Evolutionary conservation across 441 rosid genomes (phyloP), one percentile per base, ranked within the genome.

Genomic region (Bruguiera hainesii): DNA sequence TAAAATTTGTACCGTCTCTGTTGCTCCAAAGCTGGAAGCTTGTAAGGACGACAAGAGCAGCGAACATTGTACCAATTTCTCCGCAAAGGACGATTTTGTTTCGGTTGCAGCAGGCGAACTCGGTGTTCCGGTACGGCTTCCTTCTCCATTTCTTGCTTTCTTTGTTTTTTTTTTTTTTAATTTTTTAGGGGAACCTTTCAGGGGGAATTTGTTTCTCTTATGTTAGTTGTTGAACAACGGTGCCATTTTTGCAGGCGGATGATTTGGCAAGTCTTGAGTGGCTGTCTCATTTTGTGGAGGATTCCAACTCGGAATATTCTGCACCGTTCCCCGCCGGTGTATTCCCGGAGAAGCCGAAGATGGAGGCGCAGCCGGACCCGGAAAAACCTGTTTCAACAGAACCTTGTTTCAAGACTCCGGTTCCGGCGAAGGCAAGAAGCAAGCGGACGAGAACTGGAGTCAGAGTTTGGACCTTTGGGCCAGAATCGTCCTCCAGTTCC

Each of bases 251-350:
- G 19, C 76, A 94, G 97, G 80, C 80, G 50, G 92, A 84, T 69
- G 97, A 89, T 71, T 80, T 87, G 67, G 88, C 77, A 64, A 83
- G 85, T 76, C 92, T 94, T 55, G 97, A 91, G 67, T 94, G 98
- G 99, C 69, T 94, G 68, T 94, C 98, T 64, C 92, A 86, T 77
- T 83, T 94, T 51, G 94, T 94, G 39, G 99, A 94, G 73, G 97
- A 94, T 74, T 87, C 87, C 67, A 83, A 83, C 72, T 78, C 94
- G 69, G 91, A 83, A 71, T 67, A 83, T 73, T 84, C 88, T 9
- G 62, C 88, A 18, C 84, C 88, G 1, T 82, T 74, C 58, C 86
- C 86, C 21, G 78, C 82, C 72, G 87, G 74, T 56, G 20, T 65
- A 18, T n/a, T 66, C 23, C 73, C 76, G 67, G 74, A 42, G 66